These are phyloP conservation scores for Davidsoniella virescens DNA, from an alignment of 2,329 filamentous ascomycete genomes.

Conservation along the genomic window DNA sequence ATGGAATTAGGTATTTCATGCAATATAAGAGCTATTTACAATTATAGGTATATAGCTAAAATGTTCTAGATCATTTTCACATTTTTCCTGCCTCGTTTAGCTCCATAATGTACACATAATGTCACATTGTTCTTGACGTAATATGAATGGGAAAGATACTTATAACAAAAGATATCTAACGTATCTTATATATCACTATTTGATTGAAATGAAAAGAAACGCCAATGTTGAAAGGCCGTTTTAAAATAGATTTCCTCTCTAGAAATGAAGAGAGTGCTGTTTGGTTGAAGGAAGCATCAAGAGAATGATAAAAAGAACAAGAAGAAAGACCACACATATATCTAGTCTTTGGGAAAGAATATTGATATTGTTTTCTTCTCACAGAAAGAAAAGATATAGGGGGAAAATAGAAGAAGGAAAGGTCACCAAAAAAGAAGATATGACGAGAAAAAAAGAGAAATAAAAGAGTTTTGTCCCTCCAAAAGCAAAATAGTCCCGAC, in stretches of 20 bases:
- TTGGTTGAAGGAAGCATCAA: neutral
- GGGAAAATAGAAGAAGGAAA: constrained; percentile 16
- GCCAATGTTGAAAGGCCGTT: constrained; percentile 31
- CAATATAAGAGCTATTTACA: too few relatives aligned
- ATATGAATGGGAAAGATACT: too few relatives aligned
- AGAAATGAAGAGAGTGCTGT: constrained; percentile 5
- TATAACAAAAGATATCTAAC: constrained; percentile 3
- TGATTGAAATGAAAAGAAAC: constrained; percentile 21
- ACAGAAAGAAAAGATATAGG: neutral
- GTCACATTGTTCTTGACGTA: too few relatives aligned
- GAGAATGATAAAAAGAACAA: neutral
- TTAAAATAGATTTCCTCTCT: constrained; percentile 22
- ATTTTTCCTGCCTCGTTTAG: too few relatives aligned
- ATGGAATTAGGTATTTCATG: too few relatives aligned
- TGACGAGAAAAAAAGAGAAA: constrained; percentile 14
- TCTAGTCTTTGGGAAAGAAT: neutral
- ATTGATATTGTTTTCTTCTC: neutral
- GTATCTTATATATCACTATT: constrained; percentile 13
- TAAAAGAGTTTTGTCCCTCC: neutral
- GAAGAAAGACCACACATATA: neutral
- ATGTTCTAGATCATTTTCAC: too few relatives aligned
- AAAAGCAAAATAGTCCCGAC: constrained; percentile 7
- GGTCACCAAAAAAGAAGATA: constrained; percentile 18
- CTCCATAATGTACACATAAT: too few relatives aligned
- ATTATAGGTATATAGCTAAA: too few relatives aligned